Evolutionary conservation across 73 alveolate genomes (phyloP).

Genomic region (Strombidium stylifer): DNA sequence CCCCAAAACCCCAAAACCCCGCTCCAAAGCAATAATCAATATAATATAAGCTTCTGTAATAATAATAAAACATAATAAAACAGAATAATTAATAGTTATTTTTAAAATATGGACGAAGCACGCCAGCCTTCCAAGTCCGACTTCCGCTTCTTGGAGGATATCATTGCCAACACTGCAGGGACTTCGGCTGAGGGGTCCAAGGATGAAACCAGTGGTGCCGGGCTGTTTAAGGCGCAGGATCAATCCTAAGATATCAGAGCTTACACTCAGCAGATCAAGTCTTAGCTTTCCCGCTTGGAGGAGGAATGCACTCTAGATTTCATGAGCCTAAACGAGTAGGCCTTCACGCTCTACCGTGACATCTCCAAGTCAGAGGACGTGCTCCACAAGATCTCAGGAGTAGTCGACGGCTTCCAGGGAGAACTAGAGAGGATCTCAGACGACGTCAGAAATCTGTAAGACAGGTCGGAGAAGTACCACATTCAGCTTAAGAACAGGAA

Average conservation of each 20-base stretch:
- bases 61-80: no score
- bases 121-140: no score
- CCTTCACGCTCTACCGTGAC: conserved; percentile 59
- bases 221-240: no score
- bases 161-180: no score
- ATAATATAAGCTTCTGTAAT: no score
- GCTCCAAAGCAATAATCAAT: no score
- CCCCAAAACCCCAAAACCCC: no score
- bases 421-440: conserved; percentile 53
- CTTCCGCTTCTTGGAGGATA: no score
- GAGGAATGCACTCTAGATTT: conserved; percentile 53
- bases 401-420: conserved; percentile 49
- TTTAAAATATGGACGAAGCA: no score
- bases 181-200: no score
- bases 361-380: conserved; percentile 50
- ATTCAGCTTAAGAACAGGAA: conserved; percentile 53
- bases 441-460: conserved; percentile 56
- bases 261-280: conserved; percentile 50
- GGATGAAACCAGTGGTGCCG: no score
- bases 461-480: conserved; percentile 40
- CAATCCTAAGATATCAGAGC: conserved; percentile 67
- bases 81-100: no score
- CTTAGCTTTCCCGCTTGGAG: conserved; percentile 46
- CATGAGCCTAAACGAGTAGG: conserved; percentile 52
- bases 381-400: conserved; percentile 51